Base-by-base conservation (phyloP, 2,329 filamentous ascomycete genomes). In the Paramyrothecium sp. region DNA sequence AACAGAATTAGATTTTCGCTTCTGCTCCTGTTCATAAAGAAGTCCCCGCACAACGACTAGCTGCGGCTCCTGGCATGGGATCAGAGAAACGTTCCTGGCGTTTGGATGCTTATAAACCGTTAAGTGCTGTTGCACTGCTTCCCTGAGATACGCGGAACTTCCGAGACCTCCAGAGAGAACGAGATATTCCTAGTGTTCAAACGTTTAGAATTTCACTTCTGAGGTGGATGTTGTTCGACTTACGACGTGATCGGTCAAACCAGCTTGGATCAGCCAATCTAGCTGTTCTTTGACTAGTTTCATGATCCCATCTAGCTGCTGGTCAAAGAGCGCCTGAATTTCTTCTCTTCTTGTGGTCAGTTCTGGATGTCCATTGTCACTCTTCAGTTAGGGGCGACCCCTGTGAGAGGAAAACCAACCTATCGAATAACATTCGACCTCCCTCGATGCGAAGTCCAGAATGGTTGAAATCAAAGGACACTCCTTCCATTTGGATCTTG, bases 11-110 rank as follows among this genome's bases (percentile, higher is more conserved):
- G 74, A 71, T 4, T 76, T 69, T 41, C 81, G 69, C 51, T 74
- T 79, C 47, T 81, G 77, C n/a, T 82, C 69, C 12, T 80, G 73
- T 52, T 85, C 80, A 2, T 77, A 70, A 2, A 84, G 76, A 2
- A 84, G 67, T 0, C 82, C 81, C 58, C 81, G 81, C 47, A 81
- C 80, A 1, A 84, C 81, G 5, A 81, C 80, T 0, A 85, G 77
- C 55, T 84, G 80, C 0, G 82, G 81, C 50, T 84, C 81, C 8
- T 78, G 75, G 2, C 75, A 77, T 10, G 75, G 75, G 3, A 80
- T 60, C 16, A 80, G 75, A 33, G 71, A 66, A 22, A 75, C 65
- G 10, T 70, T 44, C 13, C 13, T 44, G 13, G 7, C 38, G 13
- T 44, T 44, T 19, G 62, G 11, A 61, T 60, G 3, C 13, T 7